Evolutionary conservation across 441 rosid genomes (phyloP).

Genomic region (Isatis lusitanica): DNA sequence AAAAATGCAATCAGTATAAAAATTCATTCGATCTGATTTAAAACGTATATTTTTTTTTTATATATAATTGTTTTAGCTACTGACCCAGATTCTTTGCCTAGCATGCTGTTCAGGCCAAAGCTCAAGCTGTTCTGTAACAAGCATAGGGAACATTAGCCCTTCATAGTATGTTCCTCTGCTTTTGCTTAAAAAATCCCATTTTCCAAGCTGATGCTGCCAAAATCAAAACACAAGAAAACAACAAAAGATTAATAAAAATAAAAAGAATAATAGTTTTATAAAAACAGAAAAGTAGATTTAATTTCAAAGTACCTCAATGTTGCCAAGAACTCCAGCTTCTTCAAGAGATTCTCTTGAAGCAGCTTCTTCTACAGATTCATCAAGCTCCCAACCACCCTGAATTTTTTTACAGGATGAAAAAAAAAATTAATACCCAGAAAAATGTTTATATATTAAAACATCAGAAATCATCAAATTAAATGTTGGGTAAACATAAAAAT

Average conservation of each 20-base stretch:
- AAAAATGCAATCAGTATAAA: not conserved
- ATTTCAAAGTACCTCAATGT: slow-evolving; percentile 56
- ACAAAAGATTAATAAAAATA: not conserved
- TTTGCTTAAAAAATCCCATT: slow-evolving; percentile 89
- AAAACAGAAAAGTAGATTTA: not conserved
- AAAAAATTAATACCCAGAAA: not conserved
- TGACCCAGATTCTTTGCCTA: slow-evolving; percentile 78
- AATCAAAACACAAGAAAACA: not conserved
- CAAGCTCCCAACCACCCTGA: slow-evolving; percentile 95
- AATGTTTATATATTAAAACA: not conserved
- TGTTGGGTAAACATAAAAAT: too few relatives aligned
- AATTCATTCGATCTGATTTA: not conserved
- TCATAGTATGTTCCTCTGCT: slow-evolving; percentile 79
- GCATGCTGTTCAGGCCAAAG: slow-evolving; percentile 80
- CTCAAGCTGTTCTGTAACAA: slow-evolving; percentile 79
- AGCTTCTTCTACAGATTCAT: slow-evolving; percentile 81
- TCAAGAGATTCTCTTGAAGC: slow-evolving; percentile 80
- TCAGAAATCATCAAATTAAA: not conserved
- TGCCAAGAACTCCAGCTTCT: slow-evolving; percentile 92
- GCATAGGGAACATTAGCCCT: slow-evolving; percentile 90
- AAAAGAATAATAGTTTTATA: not conserved
- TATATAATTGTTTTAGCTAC: not conserved
- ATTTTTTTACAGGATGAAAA: not conserved
- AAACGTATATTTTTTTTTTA: too few relatives aligned
- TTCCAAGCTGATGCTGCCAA: slow-evolving; percentile 65